phyloP scores from a whole-genome alignment of 345 rosid genomes.

The Arabis hirsuta region DNA sequence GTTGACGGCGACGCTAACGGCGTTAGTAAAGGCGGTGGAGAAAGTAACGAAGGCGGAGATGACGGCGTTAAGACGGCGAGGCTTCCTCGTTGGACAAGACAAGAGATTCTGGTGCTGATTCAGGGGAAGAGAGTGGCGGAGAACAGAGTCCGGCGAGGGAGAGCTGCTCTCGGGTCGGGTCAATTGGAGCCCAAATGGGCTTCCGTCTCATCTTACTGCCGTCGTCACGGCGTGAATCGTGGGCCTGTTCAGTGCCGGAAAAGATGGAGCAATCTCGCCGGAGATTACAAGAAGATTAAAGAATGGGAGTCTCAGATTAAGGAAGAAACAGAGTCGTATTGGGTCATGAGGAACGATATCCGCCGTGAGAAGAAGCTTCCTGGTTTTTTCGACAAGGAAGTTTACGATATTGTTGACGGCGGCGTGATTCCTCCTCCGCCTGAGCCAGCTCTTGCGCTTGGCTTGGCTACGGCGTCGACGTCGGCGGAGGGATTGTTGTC shows the following conservation, averaged over 20 bases:
- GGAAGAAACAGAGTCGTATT: conserved; percentile 86
- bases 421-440: conserved; percentile 41
- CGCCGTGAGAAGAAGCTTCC: conserved; percentile 88
- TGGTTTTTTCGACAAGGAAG: conserved; percentile 92
- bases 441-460: conserved; percentile 47
- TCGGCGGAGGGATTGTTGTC: conserved; percentile 65
- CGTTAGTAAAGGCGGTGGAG: conserved; percentile 50
- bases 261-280: conserved; percentile 97
- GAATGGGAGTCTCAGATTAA: conserved; percentile 80
- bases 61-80: conserved; percentile 70
- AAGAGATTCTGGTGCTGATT: conserved; percentile 90
- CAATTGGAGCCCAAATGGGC: conserved; percentile 96
- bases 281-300: conserved; percentile 92
- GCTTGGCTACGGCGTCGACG: conserved; percentile 48
- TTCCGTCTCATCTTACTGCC: conserved; percentile 86
- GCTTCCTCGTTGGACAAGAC: conserved; percentile 97
- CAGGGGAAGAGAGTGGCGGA: conserved; percentile 96
- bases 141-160: conserved; percentile 77
- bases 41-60: conserved; percentile 55
- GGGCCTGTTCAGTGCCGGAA: conserved; percentile 99
- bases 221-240: conserved; percentile 87
- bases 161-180: conserved; percentile 66
- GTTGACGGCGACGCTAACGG: conserved; percentile 51
- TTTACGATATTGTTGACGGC: conserved; percentile 83
- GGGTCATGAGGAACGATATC: conserved; percentile 93